phyloP scores from a whole-genome alignment of 2,329 filamentous ascomycete species.

The Trichoderma sp. region DNA sequence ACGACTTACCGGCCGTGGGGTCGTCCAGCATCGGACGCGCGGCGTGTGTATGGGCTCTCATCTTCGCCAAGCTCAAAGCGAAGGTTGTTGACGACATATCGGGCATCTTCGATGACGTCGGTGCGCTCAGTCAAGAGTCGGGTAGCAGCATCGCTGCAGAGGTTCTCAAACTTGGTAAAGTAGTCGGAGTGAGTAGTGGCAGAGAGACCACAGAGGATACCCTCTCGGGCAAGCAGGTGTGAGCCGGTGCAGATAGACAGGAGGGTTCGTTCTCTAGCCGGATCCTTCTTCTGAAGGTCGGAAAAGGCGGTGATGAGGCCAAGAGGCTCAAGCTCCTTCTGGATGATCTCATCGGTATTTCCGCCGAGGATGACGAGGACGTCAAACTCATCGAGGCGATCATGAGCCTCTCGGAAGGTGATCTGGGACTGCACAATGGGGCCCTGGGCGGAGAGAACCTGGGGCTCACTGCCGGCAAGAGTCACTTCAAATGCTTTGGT shows the following conservation, averaged over 20 bases:
- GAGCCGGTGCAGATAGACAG: slow-evolving; percentile 78
- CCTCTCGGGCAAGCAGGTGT: slow-evolving; percentile 72
- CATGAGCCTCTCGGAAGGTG: slow-evolving; percentile 74
- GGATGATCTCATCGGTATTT: slow-evolving; percentile 60
- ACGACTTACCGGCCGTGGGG: slow-evolving; percentile 57
- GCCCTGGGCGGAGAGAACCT: slow-evolving; percentile 60
- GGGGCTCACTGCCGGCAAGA: slow-evolving; percentile 52
- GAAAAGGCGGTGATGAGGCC: slow-evolving; percentile 72
- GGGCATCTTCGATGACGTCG: slow-evolving; percentile 75
- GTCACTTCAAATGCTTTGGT: slow-evolving; percentile 60
- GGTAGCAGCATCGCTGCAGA: slow-evolving; percentile 71
- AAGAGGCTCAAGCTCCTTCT: slow-evolving; percentile 67
- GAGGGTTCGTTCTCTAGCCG: slow-evolving; percentile 75
- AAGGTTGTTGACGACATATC: slow-evolving; percentile 89
- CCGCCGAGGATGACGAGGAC: slow-evolving; percentile 77
- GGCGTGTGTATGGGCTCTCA: slow-evolving; percentile 79
- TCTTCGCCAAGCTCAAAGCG: slow-evolving; percentile 82
- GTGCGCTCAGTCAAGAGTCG: slow-evolving; percentile 72
- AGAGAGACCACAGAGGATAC: slow-evolving; percentile 73
- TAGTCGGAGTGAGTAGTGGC: slow-evolving; percentile 81
- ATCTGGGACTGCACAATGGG: slow-evolving; percentile 72
- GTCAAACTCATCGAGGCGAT: slow-evolving; percentile 72
- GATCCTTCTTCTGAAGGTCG: slow-evolving; percentile 76
- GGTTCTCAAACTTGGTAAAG: slow-evolving; percentile 76
- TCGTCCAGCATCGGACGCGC: slow-evolving; percentile 65